A percentile compares a stretch with the other conserved stretches of the same genome.
Conservation (phyloP, 257 asterid genomes). For the Gentiana macrophylla region DNA sequence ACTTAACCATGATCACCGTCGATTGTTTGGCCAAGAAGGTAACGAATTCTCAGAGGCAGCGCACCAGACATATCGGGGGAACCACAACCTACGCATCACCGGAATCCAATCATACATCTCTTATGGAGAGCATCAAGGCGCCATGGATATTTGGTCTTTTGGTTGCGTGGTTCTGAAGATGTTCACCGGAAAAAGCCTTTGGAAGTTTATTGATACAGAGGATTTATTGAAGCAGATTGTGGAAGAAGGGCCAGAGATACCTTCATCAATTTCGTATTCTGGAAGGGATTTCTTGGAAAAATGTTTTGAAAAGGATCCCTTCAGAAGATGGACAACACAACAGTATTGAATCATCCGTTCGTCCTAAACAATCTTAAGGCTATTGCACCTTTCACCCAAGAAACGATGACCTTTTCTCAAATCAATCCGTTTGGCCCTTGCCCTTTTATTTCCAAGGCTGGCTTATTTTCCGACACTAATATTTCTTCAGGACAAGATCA, state of each 20-base stretch:
- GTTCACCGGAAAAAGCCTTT: neutral
- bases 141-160: constrained; percentile 6
- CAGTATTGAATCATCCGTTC: constrained; percentile 2
- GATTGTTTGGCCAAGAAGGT: neutral
- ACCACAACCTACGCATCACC: constrained; percentile 8
- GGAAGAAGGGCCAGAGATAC: neutral
- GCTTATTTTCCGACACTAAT: too few species aligned
- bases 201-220: neutral
- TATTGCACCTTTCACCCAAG: neutral
- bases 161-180: constrained; percentile 8
- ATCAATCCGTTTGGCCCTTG: too few species aligned
- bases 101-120: neutral
- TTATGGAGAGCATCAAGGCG: neutral
- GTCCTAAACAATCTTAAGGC: neutral
- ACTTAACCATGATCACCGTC: constrained; percentile 4
- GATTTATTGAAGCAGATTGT: neutral
- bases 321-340: neutral
- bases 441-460: too few species aligned
- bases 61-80: neutral
- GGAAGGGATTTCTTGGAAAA: neutral
- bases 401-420: too few species aligned
- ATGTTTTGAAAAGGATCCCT: neutral
- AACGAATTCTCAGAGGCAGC: neutral
- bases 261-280: neutral
- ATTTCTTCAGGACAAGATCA: too few species aligned